phyloP scores from a whole-genome alignment of 2,329 filamentous ascomycete species.

The Paecilomyces sp. region DNA sequence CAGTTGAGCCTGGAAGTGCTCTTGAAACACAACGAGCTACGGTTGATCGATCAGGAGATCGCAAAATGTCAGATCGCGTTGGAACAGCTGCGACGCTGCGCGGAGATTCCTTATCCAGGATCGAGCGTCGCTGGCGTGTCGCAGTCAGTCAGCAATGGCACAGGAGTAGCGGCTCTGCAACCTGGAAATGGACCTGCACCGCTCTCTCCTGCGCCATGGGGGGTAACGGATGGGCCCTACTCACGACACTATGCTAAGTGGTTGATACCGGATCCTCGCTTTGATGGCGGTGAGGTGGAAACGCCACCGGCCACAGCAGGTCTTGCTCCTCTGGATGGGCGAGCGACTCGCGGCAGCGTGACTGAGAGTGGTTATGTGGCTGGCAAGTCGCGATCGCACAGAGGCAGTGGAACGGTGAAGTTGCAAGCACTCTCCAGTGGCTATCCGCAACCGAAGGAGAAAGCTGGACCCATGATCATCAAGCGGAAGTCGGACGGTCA shows the following conservation, averaged over 20 bases:
- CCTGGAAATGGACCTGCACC: constrained; percentile 59
- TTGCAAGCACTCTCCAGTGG: constrained; percentile 63
- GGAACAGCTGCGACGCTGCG: constrained; percentile 87
- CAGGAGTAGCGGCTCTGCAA: constrained; percentile 61
- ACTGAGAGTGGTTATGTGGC: constrained; percentile 45
- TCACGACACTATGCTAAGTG: constrained; percentile 91
- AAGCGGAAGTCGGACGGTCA: constrained; percentile 76
- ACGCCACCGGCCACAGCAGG: constrained; percentile 14
- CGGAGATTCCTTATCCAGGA: constrained; percentile 82
- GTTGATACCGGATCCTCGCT: constrained; percentile 81
- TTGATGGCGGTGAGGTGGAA: constrained; percentile 57
- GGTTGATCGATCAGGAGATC: constrained; percentile 90
- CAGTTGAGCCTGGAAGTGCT: constrained; percentile 89
- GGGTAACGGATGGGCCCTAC: constrained; percentile 86
- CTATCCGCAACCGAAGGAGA: constrained; percentile 69
- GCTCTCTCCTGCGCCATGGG: constrained; percentile 77
- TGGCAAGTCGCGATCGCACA: constrained; percentile 52
- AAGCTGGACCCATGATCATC: constrained; percentile 73
- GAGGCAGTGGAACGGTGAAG: constrained; percentile 55
- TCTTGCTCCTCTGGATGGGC: constrained; percentile 56
- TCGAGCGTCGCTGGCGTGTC: constrained; percentile 54
- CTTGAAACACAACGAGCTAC: constrained; percentile 88
- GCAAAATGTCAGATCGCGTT: constrained; percentile 91
- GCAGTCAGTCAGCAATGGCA: constrained; percentile 64
- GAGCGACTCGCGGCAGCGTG: constrained; percentile 71